A percentile compares a stretch with the other conserved stretches of the same genome.
Evolutionary conservation across 805 yeast species (phyloP).

Genomic region (Starmerella powellii): DNA sequence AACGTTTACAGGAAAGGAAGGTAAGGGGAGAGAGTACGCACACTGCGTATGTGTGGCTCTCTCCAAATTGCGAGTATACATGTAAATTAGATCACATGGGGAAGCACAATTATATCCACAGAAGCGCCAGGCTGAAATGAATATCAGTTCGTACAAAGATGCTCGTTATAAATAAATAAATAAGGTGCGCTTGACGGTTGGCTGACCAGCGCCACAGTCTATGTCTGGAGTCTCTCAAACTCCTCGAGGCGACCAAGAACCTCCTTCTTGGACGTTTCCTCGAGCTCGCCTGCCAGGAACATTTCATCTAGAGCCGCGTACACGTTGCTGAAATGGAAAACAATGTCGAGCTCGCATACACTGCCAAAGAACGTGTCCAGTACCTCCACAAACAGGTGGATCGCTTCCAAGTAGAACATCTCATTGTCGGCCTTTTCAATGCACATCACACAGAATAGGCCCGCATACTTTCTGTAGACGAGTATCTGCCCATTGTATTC

Average conservation of each 20-base stretch:
- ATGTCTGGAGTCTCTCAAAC: constrained; percentile 46
- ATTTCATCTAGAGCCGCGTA: constrained; percentile 77
- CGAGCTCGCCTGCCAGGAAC: constrained; percentile 80
- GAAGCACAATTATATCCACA: too few relatives aligned
- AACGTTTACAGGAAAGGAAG: too few relatives aligned
- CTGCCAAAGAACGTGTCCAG: constrained; percentile 75
- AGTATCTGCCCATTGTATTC: constrained; percentile 56
- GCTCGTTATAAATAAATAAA: too few relatives aligned
- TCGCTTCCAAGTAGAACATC: constrained; percentile 65
- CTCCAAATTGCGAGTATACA: too few relatives aligned
- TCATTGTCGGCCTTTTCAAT: constrained; percentile 74
- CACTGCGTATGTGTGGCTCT: too few relatives aligned
- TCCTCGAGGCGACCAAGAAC: constrained; percentile 53
- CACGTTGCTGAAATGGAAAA: constrained; percentile 79
- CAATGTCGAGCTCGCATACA: constrained; percentile 88
- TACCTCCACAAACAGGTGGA: constrained; percentile 80
- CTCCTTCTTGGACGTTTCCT: constrained; percentile 64
- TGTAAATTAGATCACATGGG: too few relatives aligned
- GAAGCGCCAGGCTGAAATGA: too few relatives aligned
- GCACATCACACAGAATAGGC: constrained; percentile 75
- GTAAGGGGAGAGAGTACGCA: too few relatives aligned
- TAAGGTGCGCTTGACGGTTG: background rate
- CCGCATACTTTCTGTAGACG: constrained; percentile 84
- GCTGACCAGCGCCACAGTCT: background rate
- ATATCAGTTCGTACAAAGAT: too few relatives aligned